phyloP scores from a whole-genome alignment of 768 basidiomycete species.

The Strobilomyces dryophilus region DNA sequence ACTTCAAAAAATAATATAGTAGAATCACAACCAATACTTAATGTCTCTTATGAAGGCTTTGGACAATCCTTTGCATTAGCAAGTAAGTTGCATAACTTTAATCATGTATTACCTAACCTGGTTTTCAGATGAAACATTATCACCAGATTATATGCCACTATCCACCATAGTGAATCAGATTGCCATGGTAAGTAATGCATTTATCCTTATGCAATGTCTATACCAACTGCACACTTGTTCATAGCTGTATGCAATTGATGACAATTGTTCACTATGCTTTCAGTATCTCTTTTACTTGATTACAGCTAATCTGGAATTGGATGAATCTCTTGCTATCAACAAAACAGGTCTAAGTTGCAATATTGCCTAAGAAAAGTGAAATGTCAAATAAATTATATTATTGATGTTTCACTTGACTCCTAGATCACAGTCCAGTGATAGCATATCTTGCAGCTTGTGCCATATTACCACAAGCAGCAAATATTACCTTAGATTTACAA shows the following conservation, averaged over 20 bases:
- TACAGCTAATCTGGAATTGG: not conserved
- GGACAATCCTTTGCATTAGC: not conserved
- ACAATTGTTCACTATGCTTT: not conserved
- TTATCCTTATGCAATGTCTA: too few relatives aligned
- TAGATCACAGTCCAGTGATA: not conserved
- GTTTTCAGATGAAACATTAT: not conserved
- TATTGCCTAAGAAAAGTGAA: not conserved
- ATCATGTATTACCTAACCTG: not conserved
- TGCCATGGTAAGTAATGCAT: too few relatives aligned
- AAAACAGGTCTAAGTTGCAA: not conserved
- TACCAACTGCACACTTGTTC: too few relatives aligned
- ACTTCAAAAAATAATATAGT: not conserved
- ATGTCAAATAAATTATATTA: not conserved
- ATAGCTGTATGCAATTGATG: too few relatives aligned
- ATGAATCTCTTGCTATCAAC: not conserved
- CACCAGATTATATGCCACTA: not conserved
- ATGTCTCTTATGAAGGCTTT: not conserved
- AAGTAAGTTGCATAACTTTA: not conserved
- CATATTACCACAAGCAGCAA: not conserved
- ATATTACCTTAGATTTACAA: conserved; percentile 5
- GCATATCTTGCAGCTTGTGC: not conserved
- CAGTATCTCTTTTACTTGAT: not conserved
- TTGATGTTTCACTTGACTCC: not conserved
- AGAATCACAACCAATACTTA: not conserved
- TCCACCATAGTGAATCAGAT: not conserved